Evolutionary conservation across 331 rosid genomes (phyloP), one percentile per base, ranked within the genome.

Genomic region (Arachis monticola): DNA sequence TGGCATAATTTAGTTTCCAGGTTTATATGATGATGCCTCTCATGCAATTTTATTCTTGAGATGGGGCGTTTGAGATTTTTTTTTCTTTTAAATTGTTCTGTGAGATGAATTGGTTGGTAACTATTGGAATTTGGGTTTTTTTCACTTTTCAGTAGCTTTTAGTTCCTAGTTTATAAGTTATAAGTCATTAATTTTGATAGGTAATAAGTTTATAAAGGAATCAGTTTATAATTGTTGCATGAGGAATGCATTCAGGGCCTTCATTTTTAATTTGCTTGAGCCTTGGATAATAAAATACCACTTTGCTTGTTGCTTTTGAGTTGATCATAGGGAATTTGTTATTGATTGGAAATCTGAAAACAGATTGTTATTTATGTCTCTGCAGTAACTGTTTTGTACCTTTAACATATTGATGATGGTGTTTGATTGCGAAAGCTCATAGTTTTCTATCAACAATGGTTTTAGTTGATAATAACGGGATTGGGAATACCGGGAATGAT

Each of bases 381-480:
- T 6, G 69, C 80, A 76, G 85, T 66, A 35, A 50, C 47, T 47
- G 41, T 67, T 67, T 44, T 55, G n/a, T 11, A 22, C 22, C 53
- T 14, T 22, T 12, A 46, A 61, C 82, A 46, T 76, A 52, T 76
- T 75, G 66, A 61, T 64, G 65, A 50, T 38, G 51, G 44, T 44
- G 67, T 73, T 63, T 52, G 80, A 70, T 58, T 64, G 74, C 66
- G 61, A 79, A 60, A 62, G 7, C 41, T 61, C 47, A 7, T 45
- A 52, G 59, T 67, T 69, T 22, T 52, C 4, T 46, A 70, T 51
- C 67, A n/a, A 84, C 72, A 76, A 94, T 94, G 97, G 81, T 51
- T 71, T 77, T 81, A 11, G 76, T 79, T 77, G 85, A 82, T 69
- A 82, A 82, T 69, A 82, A 83, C 48, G 90, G 88, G 50, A 80